Conservation (phyloP, 805 yeast genomes). For the Metschnikowia arizonensis region DNA sequence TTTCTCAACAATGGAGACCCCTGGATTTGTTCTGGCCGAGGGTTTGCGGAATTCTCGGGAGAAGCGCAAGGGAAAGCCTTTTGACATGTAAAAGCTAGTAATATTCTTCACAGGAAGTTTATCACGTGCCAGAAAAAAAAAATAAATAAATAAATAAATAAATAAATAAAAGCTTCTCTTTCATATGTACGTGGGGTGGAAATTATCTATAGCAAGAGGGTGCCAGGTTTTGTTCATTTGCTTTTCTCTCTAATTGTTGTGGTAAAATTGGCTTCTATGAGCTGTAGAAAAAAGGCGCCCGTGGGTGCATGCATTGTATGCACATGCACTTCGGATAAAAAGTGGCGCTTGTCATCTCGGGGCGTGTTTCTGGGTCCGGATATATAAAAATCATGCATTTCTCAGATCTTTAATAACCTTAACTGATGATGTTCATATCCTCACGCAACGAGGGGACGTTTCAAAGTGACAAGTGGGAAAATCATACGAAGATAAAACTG, state of each 20-base stretch:
- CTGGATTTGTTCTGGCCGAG: conserved; percentile 1
- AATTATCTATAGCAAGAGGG: too few relatives aligned
- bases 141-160: too few relatives aligned
- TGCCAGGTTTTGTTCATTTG: neutral
- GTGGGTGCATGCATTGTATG: neutral
- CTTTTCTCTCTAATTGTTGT: conserved; percentile 2
- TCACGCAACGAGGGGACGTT: neutral
- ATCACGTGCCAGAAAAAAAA: too few relatives aligned
- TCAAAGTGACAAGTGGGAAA: conserved; percentile 3
- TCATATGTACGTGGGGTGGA: too few relatives aligned
- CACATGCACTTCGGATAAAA: neutral
- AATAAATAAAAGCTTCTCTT: too few relatives aligned
- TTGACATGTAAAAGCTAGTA: too few relatives aligned
- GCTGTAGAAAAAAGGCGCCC: conserved; percentile 6
- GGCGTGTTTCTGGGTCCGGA: conserved; percentile 1
- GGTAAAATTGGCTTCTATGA: neutral
- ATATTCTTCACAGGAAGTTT: too few relatives aligned
- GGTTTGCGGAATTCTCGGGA: neutral
- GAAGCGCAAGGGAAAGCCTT: neutral
- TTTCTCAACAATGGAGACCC: too few relatives aligned
- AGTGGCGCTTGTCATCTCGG: neutral
- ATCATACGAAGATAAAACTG: neutral
- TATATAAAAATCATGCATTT: neutral
- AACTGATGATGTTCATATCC: neutral
- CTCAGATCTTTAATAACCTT: neutral